A percentile compares a stretch with the other conserved stretches of the same genome.
Conservation (phyloP, 1,284 basidiomycete species). For the Cerioporus squamosus region DNA sequence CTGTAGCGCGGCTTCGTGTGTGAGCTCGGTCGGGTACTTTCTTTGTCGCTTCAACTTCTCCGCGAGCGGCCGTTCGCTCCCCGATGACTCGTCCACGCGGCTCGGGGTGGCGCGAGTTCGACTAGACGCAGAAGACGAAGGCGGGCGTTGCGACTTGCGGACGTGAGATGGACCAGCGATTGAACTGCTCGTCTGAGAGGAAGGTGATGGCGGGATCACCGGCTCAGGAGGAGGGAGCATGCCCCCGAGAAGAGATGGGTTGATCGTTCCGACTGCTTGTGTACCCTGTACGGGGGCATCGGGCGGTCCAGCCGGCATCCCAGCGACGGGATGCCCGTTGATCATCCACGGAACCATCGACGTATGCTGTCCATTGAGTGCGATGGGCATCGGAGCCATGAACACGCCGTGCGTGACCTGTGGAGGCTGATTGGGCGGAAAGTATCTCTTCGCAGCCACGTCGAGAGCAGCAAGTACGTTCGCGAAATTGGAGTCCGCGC, state of each 20-base stretch:
- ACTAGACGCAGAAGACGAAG: not conserved
- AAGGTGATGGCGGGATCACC: not conserved
- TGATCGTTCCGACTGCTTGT: slow-evolving; percentile 26
- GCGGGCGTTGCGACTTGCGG: not conserved
- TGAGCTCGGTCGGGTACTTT: not conserved
- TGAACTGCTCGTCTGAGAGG: not conserved
- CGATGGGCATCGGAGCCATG: no score
- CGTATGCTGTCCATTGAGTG: no score
- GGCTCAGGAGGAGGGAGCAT: not conserved
- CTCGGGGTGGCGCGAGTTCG: not conserved
- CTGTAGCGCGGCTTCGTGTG: not conserved
- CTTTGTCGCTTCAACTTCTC: not conserved
- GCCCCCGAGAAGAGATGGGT: slow-evolving; percentile 29
- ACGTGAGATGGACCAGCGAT: not conserved
- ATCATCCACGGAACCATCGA: no score
- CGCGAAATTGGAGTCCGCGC: no score
- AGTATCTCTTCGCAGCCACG: no score
- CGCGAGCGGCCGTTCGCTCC: slow-evolving; percentile 2
- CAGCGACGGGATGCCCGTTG: no score
- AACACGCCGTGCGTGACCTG: no score
- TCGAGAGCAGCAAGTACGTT: no score
- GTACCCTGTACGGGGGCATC: not conserved
- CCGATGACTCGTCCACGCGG: not conserved
- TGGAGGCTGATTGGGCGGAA: no score
- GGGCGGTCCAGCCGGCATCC: not conserved